A percentile compares a stretch with the other conserved stretches of the same genome.
Evolutionary conservation across 306 rosid species (phyloP).

Genomic region (cucumber (Cucumis sativus)): Cucumber_9930_V3 NC_026659.2:25570501-25571000

Average conservation of each 20-base stretch:
- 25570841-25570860: background rate
- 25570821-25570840: background rate
- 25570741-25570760: background rate
- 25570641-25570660: conserved; percentile 96
- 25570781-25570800: conserved; percentile 6
- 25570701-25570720: conserved; percentile 97
- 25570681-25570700: conserved; percentile 95
- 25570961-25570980: conserved; percentile 81
- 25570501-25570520: conserved; percentile 28
- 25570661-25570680: conserved; percentile 94
- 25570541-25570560: background rate
- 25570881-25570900: background rate
- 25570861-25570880: background rate
- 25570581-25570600: conserved; percentile 53
- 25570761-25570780: background rate
- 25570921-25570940: background rate
- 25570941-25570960: conserved; percentile 82
- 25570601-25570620: conserved; percentile 97
- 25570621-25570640: conserved; percentile 98
- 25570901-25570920: background rate
- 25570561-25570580: background rate
- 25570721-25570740: conserved; percentile 14
- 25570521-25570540: conserved; percentile 3
- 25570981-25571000: conserved; percentile 85
- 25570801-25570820: background rate